Base-by-base conservation (phyloP, 441 rosid genomes). In the Erodium trifolium region DNA sequence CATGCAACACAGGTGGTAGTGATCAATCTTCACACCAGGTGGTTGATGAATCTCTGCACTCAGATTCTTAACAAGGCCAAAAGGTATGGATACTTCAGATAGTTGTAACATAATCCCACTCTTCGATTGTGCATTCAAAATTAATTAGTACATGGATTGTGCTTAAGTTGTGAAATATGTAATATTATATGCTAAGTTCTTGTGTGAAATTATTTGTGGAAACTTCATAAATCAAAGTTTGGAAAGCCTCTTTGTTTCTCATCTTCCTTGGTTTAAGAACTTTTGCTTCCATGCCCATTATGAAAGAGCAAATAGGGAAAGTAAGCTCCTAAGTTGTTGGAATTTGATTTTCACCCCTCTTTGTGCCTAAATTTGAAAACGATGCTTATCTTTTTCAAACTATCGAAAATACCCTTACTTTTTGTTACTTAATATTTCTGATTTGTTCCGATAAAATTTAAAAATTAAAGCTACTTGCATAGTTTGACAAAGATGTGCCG, bases 101-200 rank as follows among this genome's bases (percentile, higher is more conserved):
- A 17, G 18, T 55, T 55, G 62, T 55, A 55, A 55, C 62, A 55
- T 55, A 55, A n/a, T 55, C 62, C 8, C 62, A 16, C 27, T 55
- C 62, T 23, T 7, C 18, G 62, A 18, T 14, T 55, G 9, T 55
- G 19, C 62, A 55, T 55, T 16, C 5, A 55, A 55, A 55, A 55
- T 39, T 7, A 39, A 39, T 55, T 55, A 55, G 19, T 55, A 53
- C 19, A 4, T 9, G 60, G 59, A 53, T 55, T 55, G 62, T 18
- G 27, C 62, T 55, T 16, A 55, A 55, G 62, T 55, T 55, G 62
- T 55, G 19, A 55, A 55, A 17, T 55, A 55, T 55, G 62, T 55
- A 55, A 5, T 17, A 55, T 55, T 17, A 55, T 16, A 55, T 23
- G 62, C 62, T 55, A 55, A 55, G 16, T 55, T 55, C 62, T 55